Percentiles rank a stretch among this genome's conserved stretches.
Conservation (phyloP, 768 basidiomycete genomes). For the Mycena galericulata region DNA sequence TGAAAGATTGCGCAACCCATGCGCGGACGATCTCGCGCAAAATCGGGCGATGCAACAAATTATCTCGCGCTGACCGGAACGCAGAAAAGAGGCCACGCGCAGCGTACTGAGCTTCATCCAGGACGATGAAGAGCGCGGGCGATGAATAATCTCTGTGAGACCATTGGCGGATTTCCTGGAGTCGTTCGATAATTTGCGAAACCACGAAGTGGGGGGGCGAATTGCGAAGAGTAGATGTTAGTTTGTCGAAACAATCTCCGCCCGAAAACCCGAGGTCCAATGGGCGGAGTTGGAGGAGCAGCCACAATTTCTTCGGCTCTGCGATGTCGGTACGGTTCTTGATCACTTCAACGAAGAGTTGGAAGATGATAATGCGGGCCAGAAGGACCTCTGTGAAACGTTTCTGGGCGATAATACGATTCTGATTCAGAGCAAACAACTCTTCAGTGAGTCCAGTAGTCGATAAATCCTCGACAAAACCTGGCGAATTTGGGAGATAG, state of each 20-base stretch:
- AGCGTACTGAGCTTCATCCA: not conserved
- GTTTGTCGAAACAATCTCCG: not conserved
- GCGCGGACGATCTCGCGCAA: constrained; percentile 1
- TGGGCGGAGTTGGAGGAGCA: not conserved
- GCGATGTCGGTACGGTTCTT: not conserved
- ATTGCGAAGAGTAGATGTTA: not conserved
- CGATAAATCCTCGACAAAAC: not conserved
- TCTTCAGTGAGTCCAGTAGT: not conserved
- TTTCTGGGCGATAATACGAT: not conserved
- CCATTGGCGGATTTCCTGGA: not conserved
- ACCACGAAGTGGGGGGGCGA: not conserved
- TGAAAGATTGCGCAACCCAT: not conserved
- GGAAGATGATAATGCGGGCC: not conserved
- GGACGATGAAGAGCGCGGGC: not conserved
- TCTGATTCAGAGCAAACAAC: not conserved
- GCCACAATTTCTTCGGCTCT: not conserved
- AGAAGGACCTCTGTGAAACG: not conserved
- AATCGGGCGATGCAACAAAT: not conserved
- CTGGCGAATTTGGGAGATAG: not conserved
- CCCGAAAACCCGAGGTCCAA: not conserved
- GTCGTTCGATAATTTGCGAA: not conserved
- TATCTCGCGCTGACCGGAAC: not conserved
- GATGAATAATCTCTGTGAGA: not conserved
- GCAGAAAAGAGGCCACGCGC: not conserved
- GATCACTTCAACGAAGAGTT: not conserved